Evolutionary conservation across 2,329 filamentous ascomycete species (phyloP).

Genomic region (Monilinia aucupariae): DNA sequence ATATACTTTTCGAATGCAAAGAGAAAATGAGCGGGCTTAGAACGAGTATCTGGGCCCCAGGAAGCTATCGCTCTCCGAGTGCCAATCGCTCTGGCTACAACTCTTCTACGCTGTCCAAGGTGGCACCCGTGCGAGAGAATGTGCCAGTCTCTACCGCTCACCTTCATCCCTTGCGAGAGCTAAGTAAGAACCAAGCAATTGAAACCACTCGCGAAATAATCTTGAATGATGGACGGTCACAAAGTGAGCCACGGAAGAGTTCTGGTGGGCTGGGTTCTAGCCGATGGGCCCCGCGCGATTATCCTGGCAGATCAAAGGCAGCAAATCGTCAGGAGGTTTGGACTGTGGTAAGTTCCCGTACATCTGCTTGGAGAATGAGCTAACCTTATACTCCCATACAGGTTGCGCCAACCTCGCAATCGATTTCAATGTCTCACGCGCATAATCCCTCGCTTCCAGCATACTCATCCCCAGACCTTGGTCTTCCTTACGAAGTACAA

Average conservation of each 20-base stretch:
- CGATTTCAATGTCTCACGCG: background rate
- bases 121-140: constrained; percentile 5
- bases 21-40: constrained; percentile 4
- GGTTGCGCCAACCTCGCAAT: background rate
- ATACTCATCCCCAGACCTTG: constrained; percentile 22
- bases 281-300: constrained; percentile 30
- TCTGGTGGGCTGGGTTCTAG: constrained; percentile 20
- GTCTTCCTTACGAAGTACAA: constrained; percentile 35
- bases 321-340: constrained; percentile 22
- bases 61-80: background rate
- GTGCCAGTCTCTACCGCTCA: background rate
- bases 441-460: constrained; percentile 3
- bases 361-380: constrained; percentile 9
- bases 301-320: constrained; percentile 5
- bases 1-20: background rate
- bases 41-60: constrained; percentile 12
- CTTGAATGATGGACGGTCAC: background rate
- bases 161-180: background rate
- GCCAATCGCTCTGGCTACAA: constrained; percentile 3
- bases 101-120: background rate
- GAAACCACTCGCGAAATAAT: background rate
- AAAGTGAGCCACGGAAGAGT: background rate
- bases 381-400: constrained; percentile 6
- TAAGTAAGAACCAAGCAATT: background rate
- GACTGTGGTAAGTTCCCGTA: constrained; percentile 24